Evolutionary conservation across 176 grass and related monocot species (phyloP), one percentile per base, ranked within the genome.

Genomic region (Aegilops bicornis): DNA sequence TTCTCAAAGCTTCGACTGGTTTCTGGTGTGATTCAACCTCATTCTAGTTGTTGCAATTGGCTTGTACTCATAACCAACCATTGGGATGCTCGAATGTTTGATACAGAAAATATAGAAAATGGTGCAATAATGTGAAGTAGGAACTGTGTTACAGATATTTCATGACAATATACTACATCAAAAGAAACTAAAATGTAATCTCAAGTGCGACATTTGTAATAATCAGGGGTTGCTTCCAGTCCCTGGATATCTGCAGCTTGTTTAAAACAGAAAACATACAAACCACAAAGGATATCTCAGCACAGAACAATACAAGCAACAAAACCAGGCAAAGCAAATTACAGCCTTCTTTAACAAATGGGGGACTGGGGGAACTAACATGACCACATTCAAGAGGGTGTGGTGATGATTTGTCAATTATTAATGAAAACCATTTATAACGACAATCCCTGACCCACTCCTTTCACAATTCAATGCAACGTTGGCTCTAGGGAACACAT

Each of bases 211-310:
- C 11, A 56, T 10, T 37, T 72, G 37, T 12, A 24, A 25, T 1
- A 29, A 78, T 23, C 31, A 77, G 45, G 36, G 60, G 23, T 31
- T 33, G 3, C 30, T 56, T 31, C 64, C 39, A 58, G 79, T 68
- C 58, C 59, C 33, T 4, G 15, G 20, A 76, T 11, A 25, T 23
- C 22, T 23, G 15, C 8, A 54, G 45, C 25, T 76, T 12, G 15
- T 76, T 84, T 56, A 16, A 19, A 73, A 66, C 30, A 58, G 56
- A 61, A 79, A 80, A 29, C 24, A 79, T 65, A 35, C 10, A 68
- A 58, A 27, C 3, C 8, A 25, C 6, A 68, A 68, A 3, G 11
- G 42, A 45, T 11, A 10, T 36, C 0, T 9, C 30, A 31, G 45
- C 62, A 68, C 30, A 66, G 29, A 48, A 85, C 3, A 75, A 47